These are phyloP conservation scores for Vararia minispora DNA, from an alignment of 768 basidiomycete species.

Conservation along the genomic window DNA sequence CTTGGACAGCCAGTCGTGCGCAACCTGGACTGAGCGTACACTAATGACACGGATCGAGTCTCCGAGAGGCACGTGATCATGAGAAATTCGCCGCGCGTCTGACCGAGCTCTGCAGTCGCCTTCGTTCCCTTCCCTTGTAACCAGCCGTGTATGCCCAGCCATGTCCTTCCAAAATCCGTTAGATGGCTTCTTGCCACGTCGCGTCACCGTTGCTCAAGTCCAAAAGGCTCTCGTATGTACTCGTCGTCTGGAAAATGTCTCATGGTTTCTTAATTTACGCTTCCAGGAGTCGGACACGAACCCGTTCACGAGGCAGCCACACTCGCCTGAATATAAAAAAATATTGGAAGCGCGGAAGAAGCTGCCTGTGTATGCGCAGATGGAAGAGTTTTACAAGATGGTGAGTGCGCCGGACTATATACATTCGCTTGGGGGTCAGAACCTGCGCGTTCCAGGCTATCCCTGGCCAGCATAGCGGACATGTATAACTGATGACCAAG, in stretches of 20 bases:
- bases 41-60: no score
- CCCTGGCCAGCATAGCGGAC: constrained; percentile 13
- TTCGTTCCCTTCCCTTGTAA: no score
- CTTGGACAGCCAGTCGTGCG: no score
- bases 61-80: no score
- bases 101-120: no score
- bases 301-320: constrained; percentile 78
- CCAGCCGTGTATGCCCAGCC: no score
- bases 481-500: constrained; percentile 18
- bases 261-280: background rate
- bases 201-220: constrained; percentile 29
- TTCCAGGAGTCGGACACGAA: constrained; percentile 68
- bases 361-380: constrained; percentile 84
- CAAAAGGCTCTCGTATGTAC: constrained; percentile 28
- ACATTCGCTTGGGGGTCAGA: constrained; percentile 17
- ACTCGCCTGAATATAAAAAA: constrained; percentile 71
- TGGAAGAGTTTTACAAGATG: constrained; percentile 87
- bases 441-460: constrained; percentile 16
- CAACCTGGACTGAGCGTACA: no score
- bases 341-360: constrained; percentile 79
- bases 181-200: constrained; percentile 33
- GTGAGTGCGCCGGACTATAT: constrained; percentile 33
- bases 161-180: constrained; percentile 21
- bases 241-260: background rate
- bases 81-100: no score